phyloP scores from a whole-genome alignment of 2,329 filamentous ascomycete species.

The Fusarium tupiense region DNA sequence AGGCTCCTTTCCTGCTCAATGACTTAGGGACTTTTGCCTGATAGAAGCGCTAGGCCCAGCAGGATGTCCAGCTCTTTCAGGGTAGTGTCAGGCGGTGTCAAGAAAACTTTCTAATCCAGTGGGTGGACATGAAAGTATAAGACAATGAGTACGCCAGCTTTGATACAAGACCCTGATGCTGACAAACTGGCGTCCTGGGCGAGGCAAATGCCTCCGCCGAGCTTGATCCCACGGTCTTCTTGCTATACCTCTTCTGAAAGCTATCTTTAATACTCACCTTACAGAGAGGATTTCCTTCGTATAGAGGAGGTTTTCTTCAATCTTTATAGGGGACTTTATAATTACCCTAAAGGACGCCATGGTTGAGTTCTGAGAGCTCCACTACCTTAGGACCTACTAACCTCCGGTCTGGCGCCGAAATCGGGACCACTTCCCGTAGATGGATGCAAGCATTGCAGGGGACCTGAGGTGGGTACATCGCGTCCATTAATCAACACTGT shows the following conservation, averaged over 20 bases:
- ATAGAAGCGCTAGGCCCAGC: neutral
- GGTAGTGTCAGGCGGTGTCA: neutral
- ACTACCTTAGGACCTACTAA: neutral
- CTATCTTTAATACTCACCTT: too few species aligned
- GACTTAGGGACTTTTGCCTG: neutral
- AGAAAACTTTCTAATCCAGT: neutral
- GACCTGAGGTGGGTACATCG: neutral
- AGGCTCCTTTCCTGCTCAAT: neutral
- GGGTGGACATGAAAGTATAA: neutral
- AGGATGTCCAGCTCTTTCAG: neutral
- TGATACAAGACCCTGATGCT: neutral
- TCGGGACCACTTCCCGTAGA: neutral
- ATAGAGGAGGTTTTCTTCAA: too few species aligned
- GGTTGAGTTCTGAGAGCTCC: neutral
- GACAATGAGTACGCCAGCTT: neutral
- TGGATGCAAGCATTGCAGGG: neutral
- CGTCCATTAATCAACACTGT: neutral
- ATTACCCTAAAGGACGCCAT: neutral
- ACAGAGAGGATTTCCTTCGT: too few species aligned
- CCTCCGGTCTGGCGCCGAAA: neutral
- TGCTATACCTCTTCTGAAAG: neutral
- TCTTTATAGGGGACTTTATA: too few species aligned
- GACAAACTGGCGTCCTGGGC: neutral
- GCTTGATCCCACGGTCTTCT: neutral
- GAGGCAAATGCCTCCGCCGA: neutral